Evolutionary conservation across 1,284 basidiomycete genomes (phyloP), one percentile per base, ranked within the genome.

Genomic region (Neonothopanus nambi): DNA sequence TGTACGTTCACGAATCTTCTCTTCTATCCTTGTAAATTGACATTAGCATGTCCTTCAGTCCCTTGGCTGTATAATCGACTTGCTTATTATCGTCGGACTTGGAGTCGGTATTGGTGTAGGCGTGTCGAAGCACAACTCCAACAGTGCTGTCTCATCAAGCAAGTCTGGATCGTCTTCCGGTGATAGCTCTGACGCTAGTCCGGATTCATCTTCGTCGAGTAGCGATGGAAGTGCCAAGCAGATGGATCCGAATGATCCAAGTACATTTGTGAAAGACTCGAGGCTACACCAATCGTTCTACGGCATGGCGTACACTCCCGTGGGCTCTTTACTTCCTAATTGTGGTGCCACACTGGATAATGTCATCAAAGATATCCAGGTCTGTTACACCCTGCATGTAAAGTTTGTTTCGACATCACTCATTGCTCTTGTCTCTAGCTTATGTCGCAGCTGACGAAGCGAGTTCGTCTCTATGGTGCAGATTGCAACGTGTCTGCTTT

Each of bases 261-360:
- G 79, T 60, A 70, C 71, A n/a, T 90, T 89, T 61, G 59, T 62
- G n/a, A 83, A 82, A 66, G 80, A 91, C 65, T 51, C 73, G 2
- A 69, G 70, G 3, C 69, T 91, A 26, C 78, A 83, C 61, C 76
- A 81, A 54, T 78, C 78, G 4, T 87, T 92, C 68, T 90, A 81
- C 66, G 87, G 83, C 20, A 67, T 59, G 44, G 78, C 79, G 0
- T 83, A 90, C 65, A 87, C 85, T 3, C 86, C 87, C 0, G 77
- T 78, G 49, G 78, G 80, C 59, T 73, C 77, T 17, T 70, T 77
- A 44, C 63, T 79, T 42, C 77, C 75, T 26, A 65, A 74, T 11
- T 83, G 81, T 57, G 74, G 73, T 20, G 76, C 72, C 51, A 69
- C 66, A 15, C 65, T 80, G 21, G 77, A 66, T 36, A 60, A 70